Evolutionary conservation across 805 yeast genomes (phyloP).

Genomic region (Kuraishia hungarica): DNA sequence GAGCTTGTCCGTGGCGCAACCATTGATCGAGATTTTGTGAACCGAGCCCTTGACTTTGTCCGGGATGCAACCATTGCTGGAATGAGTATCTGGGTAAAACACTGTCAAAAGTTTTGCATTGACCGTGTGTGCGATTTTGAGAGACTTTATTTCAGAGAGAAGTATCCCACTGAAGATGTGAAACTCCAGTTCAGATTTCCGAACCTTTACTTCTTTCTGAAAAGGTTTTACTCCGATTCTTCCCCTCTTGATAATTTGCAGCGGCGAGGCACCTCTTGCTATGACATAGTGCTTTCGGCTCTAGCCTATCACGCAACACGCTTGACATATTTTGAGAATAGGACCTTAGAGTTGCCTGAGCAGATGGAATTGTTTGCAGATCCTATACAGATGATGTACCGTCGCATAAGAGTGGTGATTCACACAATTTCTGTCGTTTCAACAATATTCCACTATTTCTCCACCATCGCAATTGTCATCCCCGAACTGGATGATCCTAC

Average conservation of each 20-base stretch:
- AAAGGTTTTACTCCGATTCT: neutral
- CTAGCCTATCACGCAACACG: neutral
- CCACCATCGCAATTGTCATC: neutral
- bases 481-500: neutral
- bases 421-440: neutral
- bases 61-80: slow-evolving; percentile 17
- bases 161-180: neutral
- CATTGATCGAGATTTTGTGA: neutral
- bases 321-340: neutral
- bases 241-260: neutral
- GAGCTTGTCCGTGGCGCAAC: neutral
- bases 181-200: neutral
- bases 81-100: slow-evolving; percentile 12
- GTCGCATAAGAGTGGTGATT: neutral
- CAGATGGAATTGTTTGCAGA: neutral
- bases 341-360: neutral
- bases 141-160: slow-evolving; percentile 2
- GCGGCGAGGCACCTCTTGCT: neutral
- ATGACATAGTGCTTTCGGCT: neutral
- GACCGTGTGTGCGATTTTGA: slow-evolving; percentile 13
- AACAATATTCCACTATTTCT: neutral
- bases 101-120: slow-evolving; percentile 10
- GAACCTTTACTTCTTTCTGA: neutral
- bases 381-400: neutral
- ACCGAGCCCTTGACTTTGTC: slow-evolving; percentile 13